Evolutionary conservation across 2,329 filamentous ascomycete genomes (phyloP), one percentile per base, ranked within the genome.

Genomic region (Metarhizium guizhouense): DNA sequence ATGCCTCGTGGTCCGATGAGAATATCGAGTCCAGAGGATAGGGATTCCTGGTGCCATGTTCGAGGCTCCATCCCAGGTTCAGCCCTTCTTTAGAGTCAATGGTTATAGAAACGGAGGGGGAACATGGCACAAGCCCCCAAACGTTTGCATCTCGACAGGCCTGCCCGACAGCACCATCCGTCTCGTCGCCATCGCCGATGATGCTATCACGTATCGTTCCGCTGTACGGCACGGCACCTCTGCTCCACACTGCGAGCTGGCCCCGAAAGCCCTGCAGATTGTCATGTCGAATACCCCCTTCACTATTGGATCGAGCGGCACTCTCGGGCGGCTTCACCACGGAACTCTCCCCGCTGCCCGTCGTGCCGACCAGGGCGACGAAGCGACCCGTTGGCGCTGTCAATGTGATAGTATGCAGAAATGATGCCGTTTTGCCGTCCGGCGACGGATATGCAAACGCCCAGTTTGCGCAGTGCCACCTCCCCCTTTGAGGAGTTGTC

Each of bases 341-440:
- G 0, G 85, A 87, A 60, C 81, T 85, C 65, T 88, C 88, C 25
- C 85, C 85, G 49, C 81, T 85, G 2, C 85, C 85, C 29, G 84
- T 87, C 5, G 84, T 81, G 47, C 85, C 85, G 8, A 88, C 85
- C 16, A 88, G 70, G 3, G 85, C 85, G 14, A 84, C 85, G n/a
- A 83, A 84, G 67, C 85, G 85, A 6, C 84, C 84, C 4, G 82
- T 77, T 5, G 82, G 11, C 57, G 70, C 67, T 45, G 66, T 63
- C 38, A 47, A 40, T 25, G 36, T 49, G 16, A 47, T 40, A 10
- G 45, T 13, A 13, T 50, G 47, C 38, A 55, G 25, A 3, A 47
- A 20, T 4, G 16, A 34, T 10, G 30, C 16, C 10, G 18, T 14
- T 50, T 25, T 40, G 16, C 52, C 45, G 16, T 38, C 53, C 16